These are phyloP conservation scores for Flueggea neowawraea DNA, from an alignment of 441 rosid species.

Conservation along the genomic window DNA sequence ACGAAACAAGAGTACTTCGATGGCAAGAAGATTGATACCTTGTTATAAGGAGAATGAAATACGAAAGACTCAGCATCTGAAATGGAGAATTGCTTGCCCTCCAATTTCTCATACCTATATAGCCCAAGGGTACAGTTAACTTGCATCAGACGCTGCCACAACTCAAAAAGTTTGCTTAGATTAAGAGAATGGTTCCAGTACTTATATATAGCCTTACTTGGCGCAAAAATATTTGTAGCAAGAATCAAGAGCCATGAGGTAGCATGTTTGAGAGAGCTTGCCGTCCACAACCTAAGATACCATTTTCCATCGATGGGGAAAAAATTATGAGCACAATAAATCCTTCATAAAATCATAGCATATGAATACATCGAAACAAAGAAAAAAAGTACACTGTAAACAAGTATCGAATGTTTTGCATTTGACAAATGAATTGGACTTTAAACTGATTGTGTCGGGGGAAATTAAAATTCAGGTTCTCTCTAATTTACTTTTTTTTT, in stretches of 20 bases:
- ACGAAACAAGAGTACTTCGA: slow-evolving; percentile 2
- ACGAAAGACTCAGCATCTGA: slow-evolving; percentile 74
- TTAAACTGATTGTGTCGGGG: no score
- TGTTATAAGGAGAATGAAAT: slow-evolving; percentile 98
- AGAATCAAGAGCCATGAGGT: slow-evolving; percentile 94
- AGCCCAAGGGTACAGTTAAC: slow-evolving; percentile 15
- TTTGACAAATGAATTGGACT: no score
- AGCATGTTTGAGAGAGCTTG: slow-evolving; percentile 98
- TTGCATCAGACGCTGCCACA: background rate
- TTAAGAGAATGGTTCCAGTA: slow-evolving; percentile 8
- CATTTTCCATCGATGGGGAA: slow-evolving; percentile 6
- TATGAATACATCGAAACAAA: background rate
- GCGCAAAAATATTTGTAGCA: slow-evolving; percentile 82
- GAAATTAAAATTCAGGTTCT: no score
- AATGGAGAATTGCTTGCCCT: slow-evolving; percentile 77
- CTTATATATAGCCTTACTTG: slow-evolving; percentile 50
- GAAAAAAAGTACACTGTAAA: slow-evolving; percentile 6
- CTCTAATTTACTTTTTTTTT: no score
- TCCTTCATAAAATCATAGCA: background rate
- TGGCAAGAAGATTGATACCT: slow-evolving; percentile 37
- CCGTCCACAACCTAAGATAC: slow-evolving; percentile 94
- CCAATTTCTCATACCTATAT: slow-evolving; percentile 75
- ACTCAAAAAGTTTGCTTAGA: background rate
- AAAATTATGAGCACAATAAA: background rate
- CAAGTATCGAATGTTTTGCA: background rate